Conservation (phyloP, 306 rosid species). For the Acacia confusa region DNA sequence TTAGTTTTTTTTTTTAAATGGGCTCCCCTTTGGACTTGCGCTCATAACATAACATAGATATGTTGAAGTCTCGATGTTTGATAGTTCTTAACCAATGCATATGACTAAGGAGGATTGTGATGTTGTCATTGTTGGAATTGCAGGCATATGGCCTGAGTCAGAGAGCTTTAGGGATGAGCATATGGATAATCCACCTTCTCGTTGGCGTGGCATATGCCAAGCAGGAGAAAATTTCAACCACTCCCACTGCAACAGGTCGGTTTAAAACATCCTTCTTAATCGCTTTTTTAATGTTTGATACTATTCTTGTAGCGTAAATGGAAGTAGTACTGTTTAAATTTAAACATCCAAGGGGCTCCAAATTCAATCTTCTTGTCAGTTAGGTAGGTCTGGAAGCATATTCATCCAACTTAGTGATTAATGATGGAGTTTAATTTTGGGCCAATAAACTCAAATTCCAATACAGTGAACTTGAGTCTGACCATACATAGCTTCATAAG, state of each 20-base stretch:
- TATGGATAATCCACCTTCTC: slow-evolving; percentile 53
- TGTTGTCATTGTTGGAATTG: slow-evolving; percentile 2
- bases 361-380: not conserved
- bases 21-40: no score
- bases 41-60: not conserved
- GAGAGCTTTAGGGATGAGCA: slow-evolving; percentile 54
- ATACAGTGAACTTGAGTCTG: no score
- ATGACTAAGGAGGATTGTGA: not conserved
- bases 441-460: no score
- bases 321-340: not conserved
- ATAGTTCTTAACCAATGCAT: not conserved
- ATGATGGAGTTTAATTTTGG: no score
- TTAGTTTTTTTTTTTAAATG: no score
- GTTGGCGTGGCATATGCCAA: slow-evolving; percentile 61
- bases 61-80: not conserved
- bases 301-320: not conserved
- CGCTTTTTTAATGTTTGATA: not conserved
- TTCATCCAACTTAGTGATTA: no score
- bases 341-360: not conserved
- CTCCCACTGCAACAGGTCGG: slow-evolving; percentile 55
- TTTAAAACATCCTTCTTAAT: not conserved
- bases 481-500: no score
- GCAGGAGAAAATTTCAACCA: slow-evolving; percentile 50
- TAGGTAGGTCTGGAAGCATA: no score
- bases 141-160: slow-evolving; percentile 76